These are phyloP conservation scores for Ganoderma lingzhi DNA, from an alignment of 1,284 basidiomycete genomes.

Conservation along the genomic window DNA sequence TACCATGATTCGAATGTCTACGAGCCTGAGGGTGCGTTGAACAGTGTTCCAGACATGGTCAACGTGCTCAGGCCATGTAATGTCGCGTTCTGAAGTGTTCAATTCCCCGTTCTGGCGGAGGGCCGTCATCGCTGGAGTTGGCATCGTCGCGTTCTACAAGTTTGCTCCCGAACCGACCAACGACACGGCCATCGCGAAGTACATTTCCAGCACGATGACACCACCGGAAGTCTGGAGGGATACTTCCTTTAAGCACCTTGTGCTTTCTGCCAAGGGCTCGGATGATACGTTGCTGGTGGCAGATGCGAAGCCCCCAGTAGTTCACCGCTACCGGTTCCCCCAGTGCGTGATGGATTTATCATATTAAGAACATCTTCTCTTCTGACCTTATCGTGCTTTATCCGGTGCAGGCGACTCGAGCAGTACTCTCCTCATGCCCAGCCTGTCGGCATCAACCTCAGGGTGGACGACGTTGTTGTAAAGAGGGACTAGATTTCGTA, in stretches of 20 bases:
- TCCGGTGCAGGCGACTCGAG: constrained; percentile 49
- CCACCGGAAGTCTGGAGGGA: constrained; percentile 59
- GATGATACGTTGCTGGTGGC: constrained; percentile 54
- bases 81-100: constrained; percentile 54
- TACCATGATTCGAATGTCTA: constrained; percentile 55
- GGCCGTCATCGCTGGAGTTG: constrained; percentile 55
- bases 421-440: constrained; percentile 58
- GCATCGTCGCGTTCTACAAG: constrained; percentile 65
- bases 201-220: constrained; percentile 62
- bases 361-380: too few relatives aligned
- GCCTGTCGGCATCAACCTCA: constrained; percentile 56
- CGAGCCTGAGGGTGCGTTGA: constrained; percentile 62
- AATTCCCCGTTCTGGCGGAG: constrained; percentile 69
- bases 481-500: constrained; percentile 47
- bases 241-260: constrained; percentile 63
- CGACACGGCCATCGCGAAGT: constrained; percentile 67
- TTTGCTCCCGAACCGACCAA: constrained; percentile 67
- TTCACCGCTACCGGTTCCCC: constrained; percentile 71
- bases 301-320: constrained; percentile 57
- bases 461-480: constrained; percentile 52
- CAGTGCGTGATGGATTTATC: constrained; percentile 57
- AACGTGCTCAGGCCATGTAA: neutral
- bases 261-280: constrained; percentile 53
- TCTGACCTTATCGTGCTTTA: neutral
- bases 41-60: neutral